These are phyloP conservation scores for Cruciata laevipes DNA, from an alignment of 257 asterid genomes.

Conservation along the genomic window DNA sequence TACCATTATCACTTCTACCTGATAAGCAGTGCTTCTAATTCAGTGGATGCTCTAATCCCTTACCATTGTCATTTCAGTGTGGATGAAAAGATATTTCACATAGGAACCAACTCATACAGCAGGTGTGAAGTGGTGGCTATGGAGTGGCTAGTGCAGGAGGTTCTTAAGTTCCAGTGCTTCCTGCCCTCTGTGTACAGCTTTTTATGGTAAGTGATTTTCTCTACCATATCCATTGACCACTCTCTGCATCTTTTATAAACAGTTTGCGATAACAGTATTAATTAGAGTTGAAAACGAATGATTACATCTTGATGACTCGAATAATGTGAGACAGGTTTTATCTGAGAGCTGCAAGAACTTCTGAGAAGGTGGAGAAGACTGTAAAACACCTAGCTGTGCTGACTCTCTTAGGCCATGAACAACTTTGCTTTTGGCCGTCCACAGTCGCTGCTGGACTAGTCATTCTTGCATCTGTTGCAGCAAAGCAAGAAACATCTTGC, in stretches of 20 bases:
- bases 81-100: conserved; percentile 42
- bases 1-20: not conserved
- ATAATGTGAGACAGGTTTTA: conserved; percentile 58
- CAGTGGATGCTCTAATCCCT: not conserved
- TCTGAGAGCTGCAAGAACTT: conserved; percentile 67
- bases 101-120: conserved; percentile 51
- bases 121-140: conserved; percentile 90
- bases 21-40: not conserved
- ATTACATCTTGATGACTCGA: not conserved
- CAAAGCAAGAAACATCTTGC: conserved; percentile 52
- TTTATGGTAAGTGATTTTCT: conserved; percentile 49
- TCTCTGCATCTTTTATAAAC: not conserved
- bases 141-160: conserved; percentile 99
- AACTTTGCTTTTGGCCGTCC: conserved; percentile 90
- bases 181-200: conserved; percentile 82
- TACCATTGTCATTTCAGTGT: conserved; percentile 34
- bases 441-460: conserved; percentile 93
- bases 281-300: conserved; percentile 3
- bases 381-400: conserved; percentile 65
- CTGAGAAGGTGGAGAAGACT: conserved; percentile 54
- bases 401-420: conserved; percentile 76
- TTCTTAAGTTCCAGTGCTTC: conserved; percentile 80
- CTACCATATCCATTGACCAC: not conserved
- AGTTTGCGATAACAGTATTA: not conserved
- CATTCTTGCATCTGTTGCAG: conserved; percentile 62